Percentiles rank a stretch among this genome's conserved stretches.
These are phyloP conservation scores for Trebouxiophyceae sp. DNA, from an alignment of 163 green algal genomes.

Conservation along the genomic window DNA sequence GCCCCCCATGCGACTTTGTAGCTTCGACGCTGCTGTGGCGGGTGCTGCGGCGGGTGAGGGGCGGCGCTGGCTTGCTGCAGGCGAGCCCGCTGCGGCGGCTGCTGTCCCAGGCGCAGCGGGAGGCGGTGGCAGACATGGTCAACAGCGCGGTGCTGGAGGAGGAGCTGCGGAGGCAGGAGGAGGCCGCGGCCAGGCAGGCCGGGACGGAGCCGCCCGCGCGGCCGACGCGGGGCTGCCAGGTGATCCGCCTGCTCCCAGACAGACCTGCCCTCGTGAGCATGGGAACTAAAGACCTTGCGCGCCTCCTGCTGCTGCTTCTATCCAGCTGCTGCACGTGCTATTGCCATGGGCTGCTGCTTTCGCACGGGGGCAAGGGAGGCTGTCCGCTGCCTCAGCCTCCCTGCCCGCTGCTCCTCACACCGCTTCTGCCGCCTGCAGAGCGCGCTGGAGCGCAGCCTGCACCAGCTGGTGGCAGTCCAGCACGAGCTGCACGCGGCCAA, in stretches of 20 bases:
- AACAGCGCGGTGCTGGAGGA: slow-evolving; percentile 20
- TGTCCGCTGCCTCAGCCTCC: not conserved
- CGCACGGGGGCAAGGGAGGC: too few species aligned
- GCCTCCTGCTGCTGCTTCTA: not conserved
- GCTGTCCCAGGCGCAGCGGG: slow-evolving; percentile 22
- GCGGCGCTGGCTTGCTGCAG: not conserved
- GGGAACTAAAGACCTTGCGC: not conserved
- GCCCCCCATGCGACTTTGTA: too few species aligned
- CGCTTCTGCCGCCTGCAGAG: not conserved
- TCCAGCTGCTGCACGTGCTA: not conserved
- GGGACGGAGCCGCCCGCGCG: not conserved
- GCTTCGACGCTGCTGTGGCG: not conserved
- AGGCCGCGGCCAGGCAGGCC: not conserved
- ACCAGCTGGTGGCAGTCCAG: slow-evolving; percentile 13
- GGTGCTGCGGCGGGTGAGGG: not conserved
- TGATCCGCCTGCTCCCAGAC: too few species aligned
- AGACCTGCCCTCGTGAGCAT: not conserved
- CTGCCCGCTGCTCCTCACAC: not conserved
- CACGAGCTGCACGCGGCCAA: slow-evolving; percentile 5
- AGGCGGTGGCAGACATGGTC: slow-evolving; percentile 37
- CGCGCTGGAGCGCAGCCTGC: slow-evolving; percentile 5
- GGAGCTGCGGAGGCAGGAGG: not conserved
- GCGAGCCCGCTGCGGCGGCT: slow-evolving; percentile 11
- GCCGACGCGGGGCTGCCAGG: too few species aligned
- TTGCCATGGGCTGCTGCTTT: not conserved